phyloP scores from a whole-genome alignment of 306 rosid species.

The Lathyrus aphaca region DNA sequence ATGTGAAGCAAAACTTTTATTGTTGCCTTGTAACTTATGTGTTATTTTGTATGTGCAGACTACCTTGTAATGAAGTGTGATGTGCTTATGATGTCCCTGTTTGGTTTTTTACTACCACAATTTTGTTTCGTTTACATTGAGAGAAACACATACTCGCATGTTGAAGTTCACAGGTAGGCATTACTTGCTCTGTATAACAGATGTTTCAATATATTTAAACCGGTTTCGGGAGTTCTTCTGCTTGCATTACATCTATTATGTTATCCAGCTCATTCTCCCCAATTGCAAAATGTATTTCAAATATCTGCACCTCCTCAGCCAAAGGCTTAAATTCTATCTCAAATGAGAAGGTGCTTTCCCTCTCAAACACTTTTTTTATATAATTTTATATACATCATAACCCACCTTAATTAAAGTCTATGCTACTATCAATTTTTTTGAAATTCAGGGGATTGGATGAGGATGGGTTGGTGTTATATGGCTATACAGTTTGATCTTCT shows the following conservation, averaged over 20 bases:
- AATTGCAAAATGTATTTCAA: not conserved
- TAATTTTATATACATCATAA: not conserved
- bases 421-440: constrained; percentile 73
- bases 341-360: not conserved
- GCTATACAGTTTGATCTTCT: constrained; percentile 77
- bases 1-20: constrained; percentile 15
- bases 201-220: constrained; percentile 18
- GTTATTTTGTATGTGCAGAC: constrained; percentile 59
- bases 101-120: constrained; percentile 97
- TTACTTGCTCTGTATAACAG: constrained; percentile 29
- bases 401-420: constrained; percentile 79
- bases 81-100: constrained; percentile 97
- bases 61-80: constrained; percentile 97
- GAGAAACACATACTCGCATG: constrained; percentile 99
- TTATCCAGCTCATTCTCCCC: constrained; percentile 24
- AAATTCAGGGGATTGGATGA: constrained; percentile 83
- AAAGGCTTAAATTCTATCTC: not conserved
- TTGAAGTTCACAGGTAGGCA: constrained; percentile 92
- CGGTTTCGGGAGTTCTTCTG: constrained; percentile 28
- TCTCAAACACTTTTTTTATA: not conserved
- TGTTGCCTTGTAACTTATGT: constrained; percentile 14
- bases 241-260: constrained; percentile 20
- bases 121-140: constrained; percentile 98
- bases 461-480: constrained; percentile 89
- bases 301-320: constrained; percentile 9